Conservation (phyloP, 352 stramenopile species). For the Phytophthora megakarya region DNA sequence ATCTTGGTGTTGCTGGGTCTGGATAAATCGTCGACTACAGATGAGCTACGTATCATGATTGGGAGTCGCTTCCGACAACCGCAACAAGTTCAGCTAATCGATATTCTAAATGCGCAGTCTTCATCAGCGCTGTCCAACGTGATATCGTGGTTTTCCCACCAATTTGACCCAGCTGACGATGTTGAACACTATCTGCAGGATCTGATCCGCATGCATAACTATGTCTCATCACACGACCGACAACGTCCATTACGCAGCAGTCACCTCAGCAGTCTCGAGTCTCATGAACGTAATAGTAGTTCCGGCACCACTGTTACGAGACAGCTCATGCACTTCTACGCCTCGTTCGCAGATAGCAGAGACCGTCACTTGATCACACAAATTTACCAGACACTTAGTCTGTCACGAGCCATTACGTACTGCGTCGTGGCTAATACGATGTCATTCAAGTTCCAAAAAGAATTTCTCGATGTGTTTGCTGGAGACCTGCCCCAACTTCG, state of each 20-base stretch:
- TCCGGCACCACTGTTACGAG: slow-evolving; percentile 12
- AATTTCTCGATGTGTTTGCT: slow-evolving; percentile 59
- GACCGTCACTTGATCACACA: slow-evolving; percentile 56
- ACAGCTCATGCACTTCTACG: slow-evolving; percentile 50
- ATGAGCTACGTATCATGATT: slow-evolving; percentile 44
- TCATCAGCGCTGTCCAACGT: slow-evolving; percentile 36
- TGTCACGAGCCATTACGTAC: slow-evolving; percentile 39
- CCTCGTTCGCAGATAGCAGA: slow-evolving; percentile 41
- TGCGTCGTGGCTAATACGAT: slow-evolving; percentile 46
- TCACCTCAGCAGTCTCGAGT: slow-evolving; percentile 17
- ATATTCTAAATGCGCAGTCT: slow-evolving; percentile 26
- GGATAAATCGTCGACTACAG: slow-evolving; percentile 32
- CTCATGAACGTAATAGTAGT: slow-evolving; percentile 1
- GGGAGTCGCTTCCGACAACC: slow-evolving; percentile 42
- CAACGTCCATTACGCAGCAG: slow-evolving; percentile 26
- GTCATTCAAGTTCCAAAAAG: slow-evolving; percentile 54
- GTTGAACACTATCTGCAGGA: slow-evolving; percentile 65
- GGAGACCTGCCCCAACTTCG: slow-evolving; percentile 47
- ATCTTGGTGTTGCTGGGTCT: slow-evolving; percentile 52
- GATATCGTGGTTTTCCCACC: slow-evolving; percentile 52
- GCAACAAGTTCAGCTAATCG: slow-evolving; percentile 45
- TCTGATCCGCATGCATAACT: slow-evolving; percentile 61
- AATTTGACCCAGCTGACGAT: slow-evolving; percentile 62
- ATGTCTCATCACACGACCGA: slow-evolving; percentile 47
- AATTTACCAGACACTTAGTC: slow-evolving; percentile 58